These are phyloP conservation scores for Radiomyces spectabilis DNA, from an alignment of 192 early-diverging fungal species.

Conservation along the genomic window DNA sequence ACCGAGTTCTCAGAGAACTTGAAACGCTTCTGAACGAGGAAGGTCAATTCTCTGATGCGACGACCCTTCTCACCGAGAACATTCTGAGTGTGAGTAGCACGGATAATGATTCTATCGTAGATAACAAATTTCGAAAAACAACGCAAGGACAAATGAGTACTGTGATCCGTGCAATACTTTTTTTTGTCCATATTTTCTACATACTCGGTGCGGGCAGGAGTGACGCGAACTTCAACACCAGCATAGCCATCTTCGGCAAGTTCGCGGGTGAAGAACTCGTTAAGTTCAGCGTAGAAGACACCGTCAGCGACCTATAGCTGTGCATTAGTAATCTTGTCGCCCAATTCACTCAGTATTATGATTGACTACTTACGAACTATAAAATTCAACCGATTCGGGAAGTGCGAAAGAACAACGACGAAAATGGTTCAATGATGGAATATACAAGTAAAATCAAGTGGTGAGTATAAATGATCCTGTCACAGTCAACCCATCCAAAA, in stretches of 20 bases:
- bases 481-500: no score
- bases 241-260: constrained; percentile 97
- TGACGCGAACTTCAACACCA: constrained; percentile 99
- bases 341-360: not conserved
- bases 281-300: constrained; percentile 99
- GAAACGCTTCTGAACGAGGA: constrained; percentile 98
- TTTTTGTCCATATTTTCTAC: not conserved
- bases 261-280: constrained; percentile 98
- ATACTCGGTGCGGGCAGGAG: constrained; percentile 91
- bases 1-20: constrained; percentile 98
- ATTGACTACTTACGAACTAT: not conserved
- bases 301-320: constrained; percentile 86
- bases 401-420: no score
- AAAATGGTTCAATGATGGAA: constrained; percentile 8
- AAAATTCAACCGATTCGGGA: no score
- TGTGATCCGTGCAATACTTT: no score
- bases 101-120: constrained; percentile 99
- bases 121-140: no score
- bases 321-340: not conserved
- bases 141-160: no score
- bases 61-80: constrained; percentile 98
- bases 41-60: constrained; percentile 96
- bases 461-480: not conserved
- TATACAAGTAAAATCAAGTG: not conserved
- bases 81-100: constrained; percentile 96